A percentile compares a stretch with the other conserved stretches of the same genome.
phyloP scores from a whole-genome alignment of 2,329 filamentous ascomycete genomes.

The Aspergillus texensis region DNA sequence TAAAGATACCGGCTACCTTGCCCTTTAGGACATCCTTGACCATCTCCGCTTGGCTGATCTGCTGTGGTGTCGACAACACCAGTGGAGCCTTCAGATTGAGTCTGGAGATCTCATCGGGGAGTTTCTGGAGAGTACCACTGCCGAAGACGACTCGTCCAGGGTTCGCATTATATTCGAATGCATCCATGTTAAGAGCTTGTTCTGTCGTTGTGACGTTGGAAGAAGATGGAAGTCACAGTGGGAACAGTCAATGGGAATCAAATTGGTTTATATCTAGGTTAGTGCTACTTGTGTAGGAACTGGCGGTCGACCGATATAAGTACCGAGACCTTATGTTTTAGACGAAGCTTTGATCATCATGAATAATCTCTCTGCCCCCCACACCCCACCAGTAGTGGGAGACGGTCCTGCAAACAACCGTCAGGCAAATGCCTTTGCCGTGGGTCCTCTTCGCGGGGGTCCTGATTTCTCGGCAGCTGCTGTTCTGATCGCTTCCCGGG shows the following conservation, averaged over 20 bases:
- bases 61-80: constrained; percentile 60
- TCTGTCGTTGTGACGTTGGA: background rate
- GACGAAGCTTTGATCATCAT: constrained; percentile 26
- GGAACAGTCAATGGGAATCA: background rate
- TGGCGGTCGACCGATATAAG: background rate
- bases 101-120: constrained; percentile 47
- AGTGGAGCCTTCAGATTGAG: constrained; percentile 55
- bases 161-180: constrained; percentile 59
- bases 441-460: constrained; percentile 18
- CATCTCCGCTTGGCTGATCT: constrained; percentile 50
- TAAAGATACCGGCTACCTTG: constrained; percentile 55
- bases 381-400: constrained; percentile 20
- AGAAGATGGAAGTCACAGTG: background rate
- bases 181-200: constrained; percentile 45
- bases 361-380: constrained; percentile 25
- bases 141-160: constrained; percentile 61
- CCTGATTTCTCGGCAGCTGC: constrained; percentile 15
- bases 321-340: background rate
- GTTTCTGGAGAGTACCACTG: constrained; percentile 55
- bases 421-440: constrained; percentile 19
- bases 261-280: background rate
- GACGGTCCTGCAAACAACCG: constrained; percentile 18
- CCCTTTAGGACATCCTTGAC: constrained; percentile 50
- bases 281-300: background rate
- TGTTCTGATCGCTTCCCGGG: constrained; percentile 3